These are phyloP conservation scores for Linnemannia exigua DNA, from an alignment of 192 early-diverging fungal genomes.

Conservation along the genomic window DNA sequence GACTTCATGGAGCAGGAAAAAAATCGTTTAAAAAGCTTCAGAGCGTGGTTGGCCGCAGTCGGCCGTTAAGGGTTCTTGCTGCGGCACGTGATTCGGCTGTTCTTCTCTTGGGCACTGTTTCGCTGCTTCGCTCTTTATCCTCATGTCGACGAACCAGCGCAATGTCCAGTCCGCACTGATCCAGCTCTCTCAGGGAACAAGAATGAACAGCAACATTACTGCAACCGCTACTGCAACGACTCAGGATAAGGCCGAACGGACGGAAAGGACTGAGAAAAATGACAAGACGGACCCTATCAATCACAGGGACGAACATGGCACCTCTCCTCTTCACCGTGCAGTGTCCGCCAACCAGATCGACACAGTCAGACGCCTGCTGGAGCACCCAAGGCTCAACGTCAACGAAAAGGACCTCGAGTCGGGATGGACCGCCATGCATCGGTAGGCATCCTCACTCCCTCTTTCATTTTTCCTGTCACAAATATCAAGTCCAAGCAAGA, in stretches of 20 bases:
- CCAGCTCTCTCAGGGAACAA: neutral
- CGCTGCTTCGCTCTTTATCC: neutral
- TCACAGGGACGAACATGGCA: conserved; percentile 49
- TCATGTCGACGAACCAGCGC: neutral
- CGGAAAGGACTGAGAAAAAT: neutral
- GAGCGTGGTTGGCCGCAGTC: neutral
- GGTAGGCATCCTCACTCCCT: too few species aligned
- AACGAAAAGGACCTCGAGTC: conserved; percentile 76
- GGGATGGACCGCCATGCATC: conserved; percentile 80
- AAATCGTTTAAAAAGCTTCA: too few species aligned
- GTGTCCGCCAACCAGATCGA: conserved; percentile 53
- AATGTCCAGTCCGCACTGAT: neutral
- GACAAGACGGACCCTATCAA: conserved; percentile 57
- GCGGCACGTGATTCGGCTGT: neutral
- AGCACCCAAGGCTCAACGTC: conserved; percentile 63
- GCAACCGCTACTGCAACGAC: neutral
- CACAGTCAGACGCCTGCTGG: conserved; percentile 48
- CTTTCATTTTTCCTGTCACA: neutral
- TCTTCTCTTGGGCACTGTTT: too few species aligned
- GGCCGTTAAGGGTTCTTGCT: neutral
- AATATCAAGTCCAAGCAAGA: too few species aligned
- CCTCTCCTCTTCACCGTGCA: conserved; percentile 63
- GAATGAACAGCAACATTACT: neutral
- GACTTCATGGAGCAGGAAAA: too few species aligned
- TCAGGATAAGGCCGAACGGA: neutral